phyloP scores from a whole-genome alignment of 345 rosid genomes.

The Erucastrum elatum region DNA sequence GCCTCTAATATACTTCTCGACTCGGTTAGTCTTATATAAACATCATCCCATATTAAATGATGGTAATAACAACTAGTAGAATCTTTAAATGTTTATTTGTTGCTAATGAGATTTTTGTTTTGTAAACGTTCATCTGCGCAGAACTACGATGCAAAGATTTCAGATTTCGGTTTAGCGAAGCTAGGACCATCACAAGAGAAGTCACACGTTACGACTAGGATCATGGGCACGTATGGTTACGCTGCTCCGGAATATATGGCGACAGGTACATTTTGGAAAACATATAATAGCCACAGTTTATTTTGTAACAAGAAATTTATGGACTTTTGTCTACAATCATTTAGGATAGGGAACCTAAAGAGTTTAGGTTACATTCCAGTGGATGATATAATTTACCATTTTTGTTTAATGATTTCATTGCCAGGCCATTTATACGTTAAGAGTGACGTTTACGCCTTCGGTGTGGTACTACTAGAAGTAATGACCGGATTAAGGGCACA shows the following conservation, averaged over 20 bases:
- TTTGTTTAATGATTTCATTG: background rate
- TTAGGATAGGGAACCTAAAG: background rate
- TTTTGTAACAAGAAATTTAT: background rate
- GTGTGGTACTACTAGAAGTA: slow-evolving; percentile 71
- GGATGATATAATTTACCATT: background rate
- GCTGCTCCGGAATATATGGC: slow-evolving; percentile 75
- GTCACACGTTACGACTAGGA: slow-evolving; percentile 75
- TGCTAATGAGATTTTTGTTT: background rate
- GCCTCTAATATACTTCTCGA: slow-evolving; percentile 82
- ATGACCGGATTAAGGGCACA: slow-evolving; percentile 62
- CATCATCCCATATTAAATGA: background rate
- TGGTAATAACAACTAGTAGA: background rate
- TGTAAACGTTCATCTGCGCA: slow-evolving; percentile 17
- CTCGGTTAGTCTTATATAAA: slow-evolving; percentile 48
- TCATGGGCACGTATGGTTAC: slow-evolving; percentile 55
- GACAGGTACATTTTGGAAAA: slow-evolving; percentile 44
- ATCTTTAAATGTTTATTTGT: background rate
- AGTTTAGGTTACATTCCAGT: background rate
- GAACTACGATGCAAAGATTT: slow-evolving; percentile 59
- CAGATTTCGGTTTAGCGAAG: slow-evolving; percentile 76
- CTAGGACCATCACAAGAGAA: slow-evolving; percentile 59
- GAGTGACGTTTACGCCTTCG: slow-evolving; percentile 81
- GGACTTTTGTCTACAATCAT: background rate
- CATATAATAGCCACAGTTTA: background rate
- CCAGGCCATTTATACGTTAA: slow-evolving; percentile 78